phyloP scores from a whole-genome alignment of 495 filamentous ascomycete species.

The Eremomyces bilateralis region DNA sequence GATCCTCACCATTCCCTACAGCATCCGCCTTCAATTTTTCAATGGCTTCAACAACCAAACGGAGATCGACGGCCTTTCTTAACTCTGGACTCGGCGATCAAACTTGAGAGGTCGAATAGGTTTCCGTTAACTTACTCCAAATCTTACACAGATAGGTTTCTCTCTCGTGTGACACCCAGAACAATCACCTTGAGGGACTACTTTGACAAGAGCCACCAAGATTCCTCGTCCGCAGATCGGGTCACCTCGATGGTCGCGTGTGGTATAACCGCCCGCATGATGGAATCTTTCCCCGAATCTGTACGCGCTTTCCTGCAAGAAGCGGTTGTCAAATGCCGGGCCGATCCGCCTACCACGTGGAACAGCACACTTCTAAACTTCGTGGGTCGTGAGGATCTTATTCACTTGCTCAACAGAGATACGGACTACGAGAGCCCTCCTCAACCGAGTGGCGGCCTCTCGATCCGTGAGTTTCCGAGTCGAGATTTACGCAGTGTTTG shows the following conservation, averaged over 20 bases:
- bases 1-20: no score
- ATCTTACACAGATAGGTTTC: no score
- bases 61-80: constrained; percentile 7
- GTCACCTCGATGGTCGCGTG: constrained; percentile 39
- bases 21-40: constrained; percentile 45
- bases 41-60: constrained; percentile 29
- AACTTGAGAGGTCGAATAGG: constrained; percentile 10
- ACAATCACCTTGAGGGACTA: constrained; percentile 18
- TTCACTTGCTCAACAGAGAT: background rate
- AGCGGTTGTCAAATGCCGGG: constrained; percentile 62
- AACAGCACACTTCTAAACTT: constrained; percentile 43
- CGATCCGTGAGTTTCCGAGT: constrained; percentile 22
- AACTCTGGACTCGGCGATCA: constrained; percentile 1
- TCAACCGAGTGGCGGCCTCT: background rate
- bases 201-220: constrained; percentile 8
- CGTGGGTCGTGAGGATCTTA: constrained; percentile 62
- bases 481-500: constrained; percentile 55
- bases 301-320: constrained; percentile 60
- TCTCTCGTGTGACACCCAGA: constrained; percentile 9
- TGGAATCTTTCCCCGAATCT: constrained; percentile 71
- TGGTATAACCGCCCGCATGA: constrained; percentile 30
- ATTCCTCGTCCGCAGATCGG: constrained; percentile 4
- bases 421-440: background rate
- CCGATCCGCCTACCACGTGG: constrained; percentile 60
- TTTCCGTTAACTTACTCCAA: no score